phyloP scores from a whole-genome alignment of 2,329 filamentous ascomycete species.

The Colletotrichum musicola region DNA sequence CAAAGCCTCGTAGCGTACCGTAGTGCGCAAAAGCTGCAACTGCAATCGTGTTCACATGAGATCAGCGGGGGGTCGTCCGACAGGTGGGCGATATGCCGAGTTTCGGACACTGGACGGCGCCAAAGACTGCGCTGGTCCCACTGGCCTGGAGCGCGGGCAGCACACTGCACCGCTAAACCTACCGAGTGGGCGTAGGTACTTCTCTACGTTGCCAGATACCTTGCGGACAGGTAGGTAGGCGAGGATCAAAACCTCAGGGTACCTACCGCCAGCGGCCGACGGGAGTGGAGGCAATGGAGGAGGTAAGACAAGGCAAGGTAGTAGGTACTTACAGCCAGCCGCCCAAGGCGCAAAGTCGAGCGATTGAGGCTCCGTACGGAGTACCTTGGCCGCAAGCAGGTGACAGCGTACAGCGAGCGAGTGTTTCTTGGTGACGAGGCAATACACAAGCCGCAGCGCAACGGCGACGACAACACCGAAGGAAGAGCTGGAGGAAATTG shows the following conservation, averaged over 20 bases:
- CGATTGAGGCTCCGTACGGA: not conserved
- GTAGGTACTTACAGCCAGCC: too few relatives aligned
- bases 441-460: not conserved
- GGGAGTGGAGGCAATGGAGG: too few relatives aligned
- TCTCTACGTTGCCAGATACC: too few relatives aligned
- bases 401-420: not conserved
- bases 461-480: not conserved
- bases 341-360: too few relatives aligned
- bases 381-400: not conserved
- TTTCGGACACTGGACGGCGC: conserved; percentile 32
- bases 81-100: conserved; percentile 25
- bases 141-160: conserved; percentile 1
- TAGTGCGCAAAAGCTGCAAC: conserved; percentile 1
- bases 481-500: not conserved
- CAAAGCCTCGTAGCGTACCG: conserved; percentile 8
- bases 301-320: too few relatives aligned
- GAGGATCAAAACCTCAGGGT: too few relatives aligned
- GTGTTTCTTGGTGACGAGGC: not conserved
- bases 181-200: not conserved
- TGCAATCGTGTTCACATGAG: conserved; percentile 40
- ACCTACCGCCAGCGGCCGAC: too few relatives aligned
- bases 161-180: conserved; percentile 1
- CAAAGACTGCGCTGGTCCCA: not conserved
- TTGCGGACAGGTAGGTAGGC: too few relatives aligned
- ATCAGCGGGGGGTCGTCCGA: conserved; percentile 37